Evolutionary conservation across 306 rosid species (phyloP).

Genomic region (Medicago lupulina): DNA sequence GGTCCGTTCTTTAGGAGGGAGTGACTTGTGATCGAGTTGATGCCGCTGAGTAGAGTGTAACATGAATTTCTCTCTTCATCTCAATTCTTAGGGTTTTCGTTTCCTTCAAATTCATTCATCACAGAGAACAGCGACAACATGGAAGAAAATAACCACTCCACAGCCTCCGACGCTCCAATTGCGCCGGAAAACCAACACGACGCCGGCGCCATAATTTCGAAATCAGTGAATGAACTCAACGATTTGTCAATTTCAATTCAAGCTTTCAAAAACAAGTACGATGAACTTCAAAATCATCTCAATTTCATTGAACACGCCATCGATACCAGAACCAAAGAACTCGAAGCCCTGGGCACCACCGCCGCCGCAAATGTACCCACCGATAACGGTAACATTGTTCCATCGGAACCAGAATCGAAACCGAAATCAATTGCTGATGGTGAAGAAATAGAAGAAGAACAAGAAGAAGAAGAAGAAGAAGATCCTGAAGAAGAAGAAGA

Average conservation of each 20-base stretch:
- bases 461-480: not conserved
- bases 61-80: not conserved
- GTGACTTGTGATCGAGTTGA: not conserved
- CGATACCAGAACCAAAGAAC: slow-evolving; percentile 41
- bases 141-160: not conserved
- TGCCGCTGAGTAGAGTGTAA: not conserved
- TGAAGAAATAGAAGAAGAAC: not conserved
- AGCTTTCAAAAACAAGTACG: slow-evolving; percentile 49
- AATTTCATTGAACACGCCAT: slow-evolving; percentile 54
- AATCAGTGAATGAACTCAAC: slow-evolving; percentile 53
- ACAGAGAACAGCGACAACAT: not conserved
- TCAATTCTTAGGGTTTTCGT: slow-evolving; percentile 26
- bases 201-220: slow-evolving; percentile 3
- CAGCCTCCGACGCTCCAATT: not conserved
- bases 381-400: slow-evolving; percentile 15
- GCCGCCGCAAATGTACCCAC: not conserved
- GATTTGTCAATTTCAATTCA: slow-evolving; percentile 46
- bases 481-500: not conserved
- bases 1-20: not conserved
- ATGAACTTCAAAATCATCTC: slow-evolving; percentile 58
- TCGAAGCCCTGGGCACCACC: slow-evolving; percentile 3
- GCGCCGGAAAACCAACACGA: slow-evolving; percentile 14
- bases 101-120: not conserved
- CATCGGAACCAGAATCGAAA: not conserved
- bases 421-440: slow-evolving; percentile 16